Conservation (phyloP, 1,139 yeast species). For the Zygosaccharomyces pseudobailii region DNA sequence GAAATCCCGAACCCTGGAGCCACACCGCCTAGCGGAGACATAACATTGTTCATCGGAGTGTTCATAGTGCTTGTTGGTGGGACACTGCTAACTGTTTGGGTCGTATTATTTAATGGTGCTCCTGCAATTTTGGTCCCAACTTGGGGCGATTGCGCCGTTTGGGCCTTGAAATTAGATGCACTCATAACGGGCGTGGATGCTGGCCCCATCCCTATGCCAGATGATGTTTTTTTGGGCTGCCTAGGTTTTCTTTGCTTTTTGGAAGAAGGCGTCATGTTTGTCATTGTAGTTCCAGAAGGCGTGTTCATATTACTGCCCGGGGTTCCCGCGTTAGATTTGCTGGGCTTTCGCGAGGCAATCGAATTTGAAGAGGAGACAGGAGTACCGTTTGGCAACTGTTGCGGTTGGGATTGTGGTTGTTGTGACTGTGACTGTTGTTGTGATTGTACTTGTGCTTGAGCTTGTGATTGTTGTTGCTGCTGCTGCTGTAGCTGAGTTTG, state of each 20-base stretch:
- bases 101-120: slow-evolving; percentile 6
- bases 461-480: slow-evolving; percentile 1
- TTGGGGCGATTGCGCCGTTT: slow-evolving; percentile 1
- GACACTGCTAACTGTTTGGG: slow-evolving; percentile 19
- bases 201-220: slow-evolving; percentile 2
- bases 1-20: slow-evolving; percentile 6
- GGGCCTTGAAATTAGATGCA: slow-evolving; percentile 1
- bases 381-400: slow-evolving; percentile 16
- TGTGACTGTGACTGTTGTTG: too few species aligned
- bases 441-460: background rate
- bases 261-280: slow-evolving; percentile 17
- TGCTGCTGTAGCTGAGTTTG: background rate
- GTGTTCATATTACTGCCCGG: slow-evolving; percentile 24
- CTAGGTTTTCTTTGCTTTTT: slow-evolving; percentile 31
- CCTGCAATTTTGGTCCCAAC: slow-evolving; percentile 1
- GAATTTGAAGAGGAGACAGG: slow-evolving; percentile 5
- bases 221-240: slow-evolving; percentile 25
- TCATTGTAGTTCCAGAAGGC: slow-evolving; percentile 16
- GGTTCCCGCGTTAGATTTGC: slow-evolving; percentile 28
- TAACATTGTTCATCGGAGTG: slow-evolving; percentile 22
- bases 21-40: slow-evolving; percentile 19
- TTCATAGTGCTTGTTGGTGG: slow-evolving; percentile 25
- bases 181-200: slow-evolving; percentile 2
- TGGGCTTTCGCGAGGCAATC: slow-evolving; percentile 9
- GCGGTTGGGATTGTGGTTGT: slow-evolving; percentile 4